Base-by-base conservation (phyloP, 202 grass and related monocot species). In the Elaeis oleifera region DNA sequence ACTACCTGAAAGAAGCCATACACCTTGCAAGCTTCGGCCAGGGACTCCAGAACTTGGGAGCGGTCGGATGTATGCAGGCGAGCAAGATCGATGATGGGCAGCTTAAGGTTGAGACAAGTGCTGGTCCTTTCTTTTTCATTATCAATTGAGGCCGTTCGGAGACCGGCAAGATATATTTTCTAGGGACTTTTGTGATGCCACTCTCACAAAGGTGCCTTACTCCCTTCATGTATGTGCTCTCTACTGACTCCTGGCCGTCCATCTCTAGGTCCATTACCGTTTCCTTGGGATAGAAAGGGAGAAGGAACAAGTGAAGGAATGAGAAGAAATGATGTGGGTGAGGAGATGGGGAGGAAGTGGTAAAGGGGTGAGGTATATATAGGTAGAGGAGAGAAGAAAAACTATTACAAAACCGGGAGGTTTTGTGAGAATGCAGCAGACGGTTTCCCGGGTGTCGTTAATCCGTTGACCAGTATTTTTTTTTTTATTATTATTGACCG, bases 1-100 rank as follows among this genome's bases (percentile, higher is more conserved):
- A 28, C 23, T 56, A 68, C 65, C 65, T 68, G 65, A 44, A 68
- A 68, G 65, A 68, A 56, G 51, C 65, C 65, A 44, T 68, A 68
- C 2, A 55, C 27, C 52, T 54, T 56, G 65, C 65, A 68, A 68
- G 65, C 65, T 44, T 22, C 6, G 18, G 32, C 65, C n/a, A 68
- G 21, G 11, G 65, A 36, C 28, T 23, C 18, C 1, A 68, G 65
- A 21, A 68, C 65, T 20, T 11, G 17, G n/a, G 25, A 6, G 0
- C 52, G 51, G 5, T 39, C 52, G n/a, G 25, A 23, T 9, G 65
- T 54, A 15, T 36, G 52, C 27, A 68, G 4, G 18, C 20, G 28
- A 19, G 18, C 52, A 27, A 68, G 8, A 18, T 68, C 65, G 53
- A 68, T 23, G n/a, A 68, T 18, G 3, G 65, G 65, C 18, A 68